Evolutionary conservation across 768 basidiomycete species (phyloP).

Genomic region (Candolleomyces aberdarensis): DNA sequence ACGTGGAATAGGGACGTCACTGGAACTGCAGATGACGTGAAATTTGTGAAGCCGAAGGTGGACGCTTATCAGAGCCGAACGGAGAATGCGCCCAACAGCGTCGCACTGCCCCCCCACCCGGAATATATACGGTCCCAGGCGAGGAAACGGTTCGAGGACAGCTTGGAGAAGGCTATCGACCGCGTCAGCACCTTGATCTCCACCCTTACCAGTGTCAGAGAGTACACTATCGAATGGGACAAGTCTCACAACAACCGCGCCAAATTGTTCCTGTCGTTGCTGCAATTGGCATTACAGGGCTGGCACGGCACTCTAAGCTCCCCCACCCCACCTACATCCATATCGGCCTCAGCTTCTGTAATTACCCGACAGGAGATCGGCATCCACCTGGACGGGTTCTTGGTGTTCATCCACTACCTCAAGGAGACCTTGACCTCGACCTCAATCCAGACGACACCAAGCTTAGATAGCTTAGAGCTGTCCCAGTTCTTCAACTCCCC

Average conservation of each 20-base stretch:
- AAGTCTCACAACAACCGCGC: conserved; percentile 29
- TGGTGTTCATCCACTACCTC: conserved; percentile 44
- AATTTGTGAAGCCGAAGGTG: conserved; percentile 29
- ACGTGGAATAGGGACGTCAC: conserved; percentile 10
- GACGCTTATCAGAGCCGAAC: conserved; percentile 27
- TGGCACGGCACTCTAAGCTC: conserved; percentile 33
- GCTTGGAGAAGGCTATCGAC: conserved; percentile 33
- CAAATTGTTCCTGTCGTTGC: conserved; percentile 35
- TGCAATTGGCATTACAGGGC: conserved; percentile 28
- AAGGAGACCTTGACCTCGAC: conserved; percentile 34
- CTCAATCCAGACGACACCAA: conserved; percentile 31
- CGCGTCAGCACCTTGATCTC: conserved; percentile 30
- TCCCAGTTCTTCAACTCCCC: conserved; percentile 38
- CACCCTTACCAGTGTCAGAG: conserved; percentile 28
- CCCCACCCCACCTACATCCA: conserved; percentile 32
- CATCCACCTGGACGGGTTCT: conserved; percentile 36
- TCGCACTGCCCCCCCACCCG: conserved; percentile 26
- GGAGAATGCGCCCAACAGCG: conserved; percentile 24
- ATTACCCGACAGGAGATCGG: conserved; percentile 27
- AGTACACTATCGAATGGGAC: conserved; percentile 41
- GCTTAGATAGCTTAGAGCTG: conserved; percentile 36
- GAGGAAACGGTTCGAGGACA: conserved; percentile 30
- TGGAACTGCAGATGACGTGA: conserved; percentile 28
- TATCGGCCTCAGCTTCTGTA: conserved; percentile 33
- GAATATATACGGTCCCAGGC: conserved; percentile 26